Base-by-base conservation (phyloP, 2,329 filamentous ascomycete species). In the Rachicladosporium sp. region DNA sequence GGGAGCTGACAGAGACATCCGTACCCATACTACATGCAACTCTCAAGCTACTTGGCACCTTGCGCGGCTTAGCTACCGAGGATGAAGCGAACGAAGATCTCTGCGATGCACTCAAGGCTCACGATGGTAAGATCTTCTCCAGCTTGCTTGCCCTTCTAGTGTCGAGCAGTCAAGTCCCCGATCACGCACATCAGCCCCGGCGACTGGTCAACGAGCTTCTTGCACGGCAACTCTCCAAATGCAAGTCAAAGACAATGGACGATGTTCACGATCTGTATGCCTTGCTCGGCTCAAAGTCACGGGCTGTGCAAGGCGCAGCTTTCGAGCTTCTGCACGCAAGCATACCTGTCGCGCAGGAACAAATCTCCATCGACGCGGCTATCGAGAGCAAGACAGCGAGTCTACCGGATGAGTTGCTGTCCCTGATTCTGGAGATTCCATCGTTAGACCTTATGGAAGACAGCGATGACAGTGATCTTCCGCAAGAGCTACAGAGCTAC, bases 41-140 rank as follows among this genome's bases (percentile, higher is more conserved):
- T 0, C 66, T 95, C 21, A 81, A 79, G 53, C 66, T 96, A 0
- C 76, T 80, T 43, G 68, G 68, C 10, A 67, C 68, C 1, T 57
- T 96, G 2, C 73, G 77, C 46, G 67, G 65, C 2, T 60, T 89
- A 0, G 61, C 64, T 1, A 54, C 54, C 13, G 54, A 53, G 7
- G 68, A 76, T n/a, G 81, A 88, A n/a, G 71, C 80, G 2, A 95
- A 94, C 46, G 89, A 96, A 46, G 89, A 96, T 56, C 69, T 95
- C 1, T 64, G 77, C 9, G 88, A 95, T 52, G 76, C 77, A 0
- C 72, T 89, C 53, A 71, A 72, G 38, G 72, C 78, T 9, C 70
- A 72, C 7, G 66, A 73, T n/a, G 60, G 70, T 12, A 58, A 61
- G 0, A 71, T 80, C 30, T 73, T 74, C 2, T 57, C 64, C 3